A percentile compares a stretch with the other conserved stretches of the same genome.
Evolutionary conservation across 768 basidiomycete species (phyloP).

Genomic region (Suillus paluster): DNA sequence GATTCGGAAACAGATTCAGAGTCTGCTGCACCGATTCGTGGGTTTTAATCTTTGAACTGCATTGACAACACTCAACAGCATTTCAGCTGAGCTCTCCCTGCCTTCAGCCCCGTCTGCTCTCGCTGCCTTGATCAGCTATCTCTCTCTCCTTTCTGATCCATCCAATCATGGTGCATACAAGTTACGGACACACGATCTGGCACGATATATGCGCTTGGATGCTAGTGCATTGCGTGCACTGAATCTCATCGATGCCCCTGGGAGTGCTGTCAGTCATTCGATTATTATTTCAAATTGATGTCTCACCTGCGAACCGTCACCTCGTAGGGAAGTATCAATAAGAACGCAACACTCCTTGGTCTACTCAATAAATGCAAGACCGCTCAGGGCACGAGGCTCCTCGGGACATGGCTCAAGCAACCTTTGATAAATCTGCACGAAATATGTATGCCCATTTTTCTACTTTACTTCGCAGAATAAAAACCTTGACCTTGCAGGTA

Average conservation of each 20-base stretch:
- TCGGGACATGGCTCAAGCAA: conserved; percentile 95
- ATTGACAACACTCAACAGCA: conserved; percentile 1
- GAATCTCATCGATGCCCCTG: conserved; percentile 77
- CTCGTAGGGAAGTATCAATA: conserved; percentile 59
- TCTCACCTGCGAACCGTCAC: conserved; percentile 13
- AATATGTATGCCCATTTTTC: conserved; percentile 58
- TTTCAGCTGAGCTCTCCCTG: conserved; percentile 76
- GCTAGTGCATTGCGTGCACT: conserved; percentile 92
- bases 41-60: not conserved
- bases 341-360: conserved; percentile 87
- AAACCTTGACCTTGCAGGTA: conserved; percentile 49
- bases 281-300: not conserved
- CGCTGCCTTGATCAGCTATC: conserved; percentile 81
- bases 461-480: conserved; percentile 2
- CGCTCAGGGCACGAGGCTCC: conserved; percentile 85
- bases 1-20: not conserved
- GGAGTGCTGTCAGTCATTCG: conserved; percentile 20
- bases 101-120: conserved; percentile 81
- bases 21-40: not conserved
- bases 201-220: conserved; percentile 95
- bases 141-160: conserved; percentile 76
- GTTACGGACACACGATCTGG: conserved; percentile 85
- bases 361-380: conserved; percentile 96
- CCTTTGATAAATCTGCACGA: conserved; percentile 93
- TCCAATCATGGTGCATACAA: conserved; percentile 81